Percentiles rank a stretch among this genome's conserved stretches.
phyloP scores from a whole-genome alignment of 768 basidiomycete genomes.

The Clavulina sp. region DNA sequence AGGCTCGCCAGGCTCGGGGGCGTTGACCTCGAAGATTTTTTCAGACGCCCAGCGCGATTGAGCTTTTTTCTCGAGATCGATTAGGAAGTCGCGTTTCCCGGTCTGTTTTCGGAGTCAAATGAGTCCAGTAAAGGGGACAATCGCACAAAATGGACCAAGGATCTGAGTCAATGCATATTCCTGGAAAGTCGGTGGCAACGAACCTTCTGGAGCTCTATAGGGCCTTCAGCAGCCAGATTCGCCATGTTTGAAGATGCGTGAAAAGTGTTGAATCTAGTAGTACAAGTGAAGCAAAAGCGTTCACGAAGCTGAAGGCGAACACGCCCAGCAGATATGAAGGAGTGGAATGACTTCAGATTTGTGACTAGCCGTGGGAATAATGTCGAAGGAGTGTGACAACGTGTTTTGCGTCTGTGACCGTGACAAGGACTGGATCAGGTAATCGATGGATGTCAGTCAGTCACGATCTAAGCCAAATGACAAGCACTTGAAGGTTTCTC shows the following conservation, averaged over 20 bases:
- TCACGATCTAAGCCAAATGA: no score
- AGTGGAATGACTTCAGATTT: no score
- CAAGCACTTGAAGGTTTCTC: no score
- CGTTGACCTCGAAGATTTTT: constrained; percentile 67
- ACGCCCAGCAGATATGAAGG: no score
- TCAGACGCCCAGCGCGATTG: constrained; percentile 67
- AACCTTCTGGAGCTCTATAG: constrained; percentile 14
- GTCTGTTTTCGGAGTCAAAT: constrained; percentile 37
- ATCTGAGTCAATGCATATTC: not conserved
- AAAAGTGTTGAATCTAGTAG: no score
- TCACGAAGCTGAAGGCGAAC: no score
- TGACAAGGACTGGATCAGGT: no score
- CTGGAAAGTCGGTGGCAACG: not conserved
- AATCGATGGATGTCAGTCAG: no score
- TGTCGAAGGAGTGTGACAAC: no score
- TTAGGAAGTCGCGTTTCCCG: constrained; percentile 79
- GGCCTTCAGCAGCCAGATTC: constrained; percentile 8
- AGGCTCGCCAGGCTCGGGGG: constrained; percentile 36
- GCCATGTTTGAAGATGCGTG: not conserved
- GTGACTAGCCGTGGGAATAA: no score
- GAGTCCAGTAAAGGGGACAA: not conserved
- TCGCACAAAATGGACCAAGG: not conserved
- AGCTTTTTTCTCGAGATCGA: constrained; percentile 65
- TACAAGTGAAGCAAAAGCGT: no score
- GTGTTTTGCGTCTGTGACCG: no score